These are phyloP conservation scores for Tausonia pullulans DNA, from an alignment of 1,284 basidiomycete genomes.

Conservation along the genomic window DNA sequence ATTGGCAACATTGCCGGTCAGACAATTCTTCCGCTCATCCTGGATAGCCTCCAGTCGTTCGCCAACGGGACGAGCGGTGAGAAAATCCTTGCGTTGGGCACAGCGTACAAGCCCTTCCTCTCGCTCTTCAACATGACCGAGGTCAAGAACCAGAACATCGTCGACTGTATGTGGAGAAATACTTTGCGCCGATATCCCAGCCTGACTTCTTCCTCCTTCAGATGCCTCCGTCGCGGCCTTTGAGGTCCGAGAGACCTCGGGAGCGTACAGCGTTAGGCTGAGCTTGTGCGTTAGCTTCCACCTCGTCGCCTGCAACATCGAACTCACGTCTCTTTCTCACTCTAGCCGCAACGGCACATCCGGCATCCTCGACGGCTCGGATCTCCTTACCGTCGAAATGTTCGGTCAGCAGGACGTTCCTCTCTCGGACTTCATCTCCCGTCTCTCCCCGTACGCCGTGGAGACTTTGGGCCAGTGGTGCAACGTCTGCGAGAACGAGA, in stretches of 20 bases:
- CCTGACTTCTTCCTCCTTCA: constrained; percentile 72
- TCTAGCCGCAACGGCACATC: constrained; percentile 58
- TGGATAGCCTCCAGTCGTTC: constrained; percentile 54
- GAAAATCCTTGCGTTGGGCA: constrained; percentile 54
- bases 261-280: constrained; percentile 46
- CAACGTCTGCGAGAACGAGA: constrained; percentile 26
- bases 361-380: constrained; percentile 30
- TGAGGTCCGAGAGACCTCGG: constrained; percentile 48
- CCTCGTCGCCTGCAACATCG: not conserved
- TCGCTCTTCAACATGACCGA: constrained; percentile 71
- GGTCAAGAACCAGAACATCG: constrained; percentile 46
- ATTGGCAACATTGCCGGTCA: constrained; percentile 48
- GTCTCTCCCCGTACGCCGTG: constrained; percentile 43
- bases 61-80: constrained; percentile 65
- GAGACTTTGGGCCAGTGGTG: constrained; percentile 35
- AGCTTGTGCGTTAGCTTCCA: constrained; percentile 42
- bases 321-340: not conserved
- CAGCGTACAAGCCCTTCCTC: constrained; percentile 76
- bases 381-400: constrained; percentile 24
- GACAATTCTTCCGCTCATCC: constrained; percentile 36
- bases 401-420: constrained; percentile 43
- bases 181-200: constrained; percentile 43
- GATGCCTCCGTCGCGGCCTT: constrained; percentile 59
- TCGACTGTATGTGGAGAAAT: constrained; percentile 46
- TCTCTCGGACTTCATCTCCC: constrained; percentile 64